These are phyloP conservation scores for Grosmannia huntii DNA, from an alignment of 2,329 filamentous ascomycete genomes.

Conservation along the genomic window DNA sequence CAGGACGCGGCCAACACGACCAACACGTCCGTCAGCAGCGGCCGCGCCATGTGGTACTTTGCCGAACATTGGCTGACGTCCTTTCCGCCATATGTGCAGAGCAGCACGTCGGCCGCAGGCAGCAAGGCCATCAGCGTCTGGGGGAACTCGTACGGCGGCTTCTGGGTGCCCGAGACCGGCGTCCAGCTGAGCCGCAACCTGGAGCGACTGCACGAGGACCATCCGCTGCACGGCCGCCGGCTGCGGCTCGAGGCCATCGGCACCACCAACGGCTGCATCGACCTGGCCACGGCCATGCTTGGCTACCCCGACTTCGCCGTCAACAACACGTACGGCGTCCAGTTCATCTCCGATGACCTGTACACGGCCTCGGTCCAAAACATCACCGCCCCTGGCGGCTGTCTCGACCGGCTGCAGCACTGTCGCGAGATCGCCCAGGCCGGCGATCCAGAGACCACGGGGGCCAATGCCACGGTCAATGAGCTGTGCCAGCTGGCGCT, in stretches of 20 bases:
- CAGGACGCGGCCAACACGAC: conserved; percentile 1
- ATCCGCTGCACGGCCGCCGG: conserved; percentile 13
- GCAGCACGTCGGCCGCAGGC: not conserved
- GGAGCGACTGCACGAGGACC: conserved; percentile 30
- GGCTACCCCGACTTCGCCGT: conserved; percentile 29
- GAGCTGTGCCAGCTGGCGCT: conserved; percentile 4
- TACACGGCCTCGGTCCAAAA: not conserved
- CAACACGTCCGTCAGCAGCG: conserved; percentile 1
- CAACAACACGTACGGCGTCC: conserved; percentile 27
- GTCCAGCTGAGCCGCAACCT: conserved; percentile 46
- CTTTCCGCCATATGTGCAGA: conserved; percentile 28
- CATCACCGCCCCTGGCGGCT: conserved; percentile 1
- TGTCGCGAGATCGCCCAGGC: not conserved
- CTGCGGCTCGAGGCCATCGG: conserved; percentile 20
- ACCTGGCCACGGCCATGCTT: conserved; percentile 29
- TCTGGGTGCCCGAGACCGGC: conserved; percentile 44
- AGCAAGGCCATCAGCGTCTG: conserved; percentile 40
- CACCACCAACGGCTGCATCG: conserved; percentile 45
- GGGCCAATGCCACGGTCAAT: conserved; percentile 9
- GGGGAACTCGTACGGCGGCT: conserved; percentile 43
- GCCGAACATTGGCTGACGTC: conserved; percentile 1
- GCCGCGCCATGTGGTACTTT: conserved; percentile 2
- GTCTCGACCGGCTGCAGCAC: conserved; percentile 1
- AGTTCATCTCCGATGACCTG: conserved; percentile 12
- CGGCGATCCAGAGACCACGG: conserved; percentile 3